Percentiles rank a stretch among this genome's conserved stretches.
Evolutionary conservation across 1,284 basidiomycete species (phyloP).

Genomic region (Amylostereum chailletii): DNA sequence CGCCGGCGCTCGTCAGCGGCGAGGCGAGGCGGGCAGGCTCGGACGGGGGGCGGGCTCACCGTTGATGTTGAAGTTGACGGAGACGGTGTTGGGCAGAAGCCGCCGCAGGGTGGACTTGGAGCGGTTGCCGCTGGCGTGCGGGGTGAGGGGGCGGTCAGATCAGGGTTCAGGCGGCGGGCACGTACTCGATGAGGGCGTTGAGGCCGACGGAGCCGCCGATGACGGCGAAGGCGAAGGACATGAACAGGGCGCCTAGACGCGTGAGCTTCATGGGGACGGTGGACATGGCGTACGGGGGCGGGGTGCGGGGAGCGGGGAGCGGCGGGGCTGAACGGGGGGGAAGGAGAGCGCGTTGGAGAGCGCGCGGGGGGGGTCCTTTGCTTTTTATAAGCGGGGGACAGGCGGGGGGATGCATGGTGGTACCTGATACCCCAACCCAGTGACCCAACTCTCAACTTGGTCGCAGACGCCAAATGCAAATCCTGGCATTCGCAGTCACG

Average conservation of each 20-base stretch:
- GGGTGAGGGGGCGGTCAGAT: not conserved
- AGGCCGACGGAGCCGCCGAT: conserved; percentile 27
- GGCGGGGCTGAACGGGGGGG: too few relatives aligned
- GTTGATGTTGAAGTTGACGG: conserved; percentile 24
- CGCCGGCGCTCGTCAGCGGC: not conserved
- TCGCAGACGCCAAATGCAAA: too few relatives aligned
- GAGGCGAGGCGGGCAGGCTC: too few relatives aligned
- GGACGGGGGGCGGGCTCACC: conserved; percentile 7
- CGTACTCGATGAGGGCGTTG: conserved; percentile 33
- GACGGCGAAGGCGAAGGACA: conserved; percentile 28
- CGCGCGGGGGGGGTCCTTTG: too few relatives aligned
- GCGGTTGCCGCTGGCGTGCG: conserved; percentile 19
- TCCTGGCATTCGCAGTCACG: too few relatives aligned
- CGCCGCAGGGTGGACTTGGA: conserved; percentile 17
- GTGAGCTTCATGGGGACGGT: conserved; percentile 2
- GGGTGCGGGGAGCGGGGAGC: too few relatives aligned
- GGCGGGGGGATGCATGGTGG: too few relatives aligned
- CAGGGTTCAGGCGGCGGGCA: not conserved
- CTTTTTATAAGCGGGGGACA: too few relatives aligned
- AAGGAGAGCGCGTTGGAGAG: too few relatives aligned
- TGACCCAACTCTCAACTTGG: too few relatives aligned
- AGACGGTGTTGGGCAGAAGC: conserved; percentile 18
- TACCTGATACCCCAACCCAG: too few relatives aligned
- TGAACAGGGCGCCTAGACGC: conserved; percentile 25
- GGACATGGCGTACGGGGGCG: not conserved